A percentile compares a stretch with the other conserved stretches of the same genome.
phyloP scores from a whole-genome alignment of 805 yeast species.

The Yamadazyma philogaea region DNA sequence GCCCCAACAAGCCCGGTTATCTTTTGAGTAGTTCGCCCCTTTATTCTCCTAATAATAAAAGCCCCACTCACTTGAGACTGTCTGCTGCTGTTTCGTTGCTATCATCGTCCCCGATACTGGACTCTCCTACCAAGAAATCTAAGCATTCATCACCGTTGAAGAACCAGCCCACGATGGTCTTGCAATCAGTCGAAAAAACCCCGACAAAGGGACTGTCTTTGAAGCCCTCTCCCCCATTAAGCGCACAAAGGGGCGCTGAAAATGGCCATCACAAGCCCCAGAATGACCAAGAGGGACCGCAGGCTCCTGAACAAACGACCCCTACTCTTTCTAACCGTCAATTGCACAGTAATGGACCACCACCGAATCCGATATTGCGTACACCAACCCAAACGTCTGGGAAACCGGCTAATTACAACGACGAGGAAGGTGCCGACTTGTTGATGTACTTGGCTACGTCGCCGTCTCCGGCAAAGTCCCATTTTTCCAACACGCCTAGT shows the following conservation, averaged over 20 bases:
- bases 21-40: conserved; percentile 28
- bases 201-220: conserved; percentile 28
- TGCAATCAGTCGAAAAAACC: conserved; percentile 31
- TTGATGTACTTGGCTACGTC: conserved; percentile 80
- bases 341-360: conserved; percentile 11
- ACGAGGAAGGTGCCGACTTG: conserved; percentile 75
- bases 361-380: conserved; percentile 19
- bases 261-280: not conserved
- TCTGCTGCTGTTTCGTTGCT: conserved; percentile 33
- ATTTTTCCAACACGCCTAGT: conserved; percentile 31
- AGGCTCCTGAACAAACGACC: conserved; percentile 21
- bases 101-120: conserved; percentile 26
- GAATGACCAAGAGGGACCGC: not conserved
- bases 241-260: conserved; percentile 2
- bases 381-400: conserved; percentile 38
- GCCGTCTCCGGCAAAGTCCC: conserved; percentile 61
- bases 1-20: conserved; percentile 18
- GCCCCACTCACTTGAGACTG: conserved; percentile 39
- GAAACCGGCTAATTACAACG: conserved; percentile 23
- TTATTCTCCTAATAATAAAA: conserved; percentile 38
- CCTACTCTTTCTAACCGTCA: conserved; percentile 28
- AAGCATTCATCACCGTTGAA: conserved; percentile 14
- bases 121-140: conserved; percentile 32
- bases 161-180: conserved; percentile 16
- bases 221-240: conserved; percentile 31